A percentile compares a stretch with the other conserved stretches of the same genome.
These are phyloP conservation scores for Colletotrichum sansevieriae DNA, from an alignment of 2,329 filamentous ascomycete species.

Conservation along the genomic window DNA sequence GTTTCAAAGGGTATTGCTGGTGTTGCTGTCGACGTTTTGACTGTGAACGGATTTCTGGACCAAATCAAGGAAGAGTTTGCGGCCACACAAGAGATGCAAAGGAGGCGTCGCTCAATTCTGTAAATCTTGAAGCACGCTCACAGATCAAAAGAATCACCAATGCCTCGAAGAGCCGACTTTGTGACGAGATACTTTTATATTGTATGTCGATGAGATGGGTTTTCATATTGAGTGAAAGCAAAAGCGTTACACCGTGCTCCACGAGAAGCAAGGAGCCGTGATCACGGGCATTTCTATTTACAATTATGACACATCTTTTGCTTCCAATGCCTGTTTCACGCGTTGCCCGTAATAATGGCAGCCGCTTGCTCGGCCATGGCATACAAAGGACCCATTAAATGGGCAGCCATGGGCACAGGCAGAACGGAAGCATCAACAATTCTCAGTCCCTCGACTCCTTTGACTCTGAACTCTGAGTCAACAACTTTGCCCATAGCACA, in stretches of 20 bases:
- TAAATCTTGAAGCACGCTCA: background rate
- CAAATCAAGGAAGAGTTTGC: slow-evolving; percentile 42
- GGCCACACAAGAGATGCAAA: slow-evolving; percentile 45
- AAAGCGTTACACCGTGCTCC: too few species aligned
- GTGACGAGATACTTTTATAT: too few species aligned
- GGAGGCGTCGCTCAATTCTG: background rate
- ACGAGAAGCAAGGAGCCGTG: too few species aligned
- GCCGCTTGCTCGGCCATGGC: slow-evolving; percentile 72
- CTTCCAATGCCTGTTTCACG: background rate
- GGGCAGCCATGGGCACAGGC: slow-evolving; percentile 58
- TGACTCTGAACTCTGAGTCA: slow-evolving; percentile 52
- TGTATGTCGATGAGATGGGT: too few species aligned
- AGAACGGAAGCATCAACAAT: slow-evolving; percentile 52
- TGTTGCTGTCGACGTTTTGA: slow-evolving; percentile 61
- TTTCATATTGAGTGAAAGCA: too few species aligned
- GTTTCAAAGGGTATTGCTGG: slow-evolving; percentile 63
- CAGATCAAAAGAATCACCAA: too few species aligned
- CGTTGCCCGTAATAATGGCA: slow-evolving; percentile 59
- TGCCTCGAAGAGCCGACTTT: too few species aligned
- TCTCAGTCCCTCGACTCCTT: slow-evolving; percentile 52
- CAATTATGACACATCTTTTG: background rate
- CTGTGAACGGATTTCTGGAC: slow-evolving; percentile 46
- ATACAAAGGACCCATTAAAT: slow-evolving; percentile 64
- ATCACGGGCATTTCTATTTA: background rate
- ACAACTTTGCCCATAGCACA: slow-evolving; percentile 50